These are phyloP conservation scores for Phytopythium delawarense DNA, from an alignment of 352 stramenopile genomes.

Conservation along the genomic window DNA sequence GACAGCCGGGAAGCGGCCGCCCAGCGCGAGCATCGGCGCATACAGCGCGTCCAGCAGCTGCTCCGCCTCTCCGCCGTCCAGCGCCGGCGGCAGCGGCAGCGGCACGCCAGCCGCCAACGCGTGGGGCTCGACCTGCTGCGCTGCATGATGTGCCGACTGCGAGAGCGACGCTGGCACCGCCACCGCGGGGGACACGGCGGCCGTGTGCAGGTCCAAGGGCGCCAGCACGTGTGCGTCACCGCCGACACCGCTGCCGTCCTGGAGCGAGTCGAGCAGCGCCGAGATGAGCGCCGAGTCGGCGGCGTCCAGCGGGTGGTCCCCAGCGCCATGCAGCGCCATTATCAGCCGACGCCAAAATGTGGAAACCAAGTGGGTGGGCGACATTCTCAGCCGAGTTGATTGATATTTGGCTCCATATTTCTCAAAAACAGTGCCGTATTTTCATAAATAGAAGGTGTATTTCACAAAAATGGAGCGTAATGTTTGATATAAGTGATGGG, in stretches of 20 bases:
- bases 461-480: no score
- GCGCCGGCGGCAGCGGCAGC: conserved; percentile 6
- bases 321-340: background rate
- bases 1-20: conserved; percentile 11
- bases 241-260: background rate
- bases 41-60: conserved; percentile 24
- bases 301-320: background rate
- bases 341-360: background rate
- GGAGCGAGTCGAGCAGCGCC: conserved; percentile 1
- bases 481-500: no score
- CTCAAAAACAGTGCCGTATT: no score
- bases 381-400: no score
- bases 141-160: background rate
- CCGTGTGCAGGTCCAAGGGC: background rate
- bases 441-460: no score
- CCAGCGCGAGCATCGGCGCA: conserved; percentile 20
- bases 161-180: background rate
- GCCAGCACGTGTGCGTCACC: background rate
- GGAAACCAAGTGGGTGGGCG: no score
- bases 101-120: background rate
- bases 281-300: conserved; percentile 2
- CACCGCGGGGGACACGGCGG: background rate
- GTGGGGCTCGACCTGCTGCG: background rate
- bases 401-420: no score
- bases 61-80: conserved; percentile 15